Conservation (phyloP, 2,329 filamentous ascomycete species). For the Neofusicoccum umdonicola region DNA sequence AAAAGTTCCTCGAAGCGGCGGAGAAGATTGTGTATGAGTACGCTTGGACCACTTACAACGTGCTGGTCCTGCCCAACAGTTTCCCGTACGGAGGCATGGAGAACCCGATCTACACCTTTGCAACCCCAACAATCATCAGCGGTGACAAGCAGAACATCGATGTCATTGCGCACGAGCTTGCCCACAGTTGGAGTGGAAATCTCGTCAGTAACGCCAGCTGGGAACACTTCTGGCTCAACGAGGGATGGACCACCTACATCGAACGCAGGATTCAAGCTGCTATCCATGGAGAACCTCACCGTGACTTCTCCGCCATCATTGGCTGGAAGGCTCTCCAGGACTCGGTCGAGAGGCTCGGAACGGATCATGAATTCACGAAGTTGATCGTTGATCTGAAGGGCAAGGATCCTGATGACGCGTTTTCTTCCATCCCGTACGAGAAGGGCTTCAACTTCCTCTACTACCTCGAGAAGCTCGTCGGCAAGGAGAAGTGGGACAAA, state of each 20-base stretch:
- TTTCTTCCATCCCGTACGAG: slow-evolving; percentile 89
- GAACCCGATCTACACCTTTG: slow-evolving; percentile 92
- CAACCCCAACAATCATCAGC: slow-evolving; percentile 89
- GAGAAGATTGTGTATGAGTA: slow-evolving; percentile 77
- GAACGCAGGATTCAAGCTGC: slow-evolving; percentile 78
- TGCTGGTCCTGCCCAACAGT: slow-evolving; percentile 82
- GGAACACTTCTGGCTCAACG: slow-evolving; percentile 72
- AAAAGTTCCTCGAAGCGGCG: slow-evolving; percentile 84
- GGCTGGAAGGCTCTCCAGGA: slow-evolving; percentile 90
- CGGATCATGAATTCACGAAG: slow-evolving; percentile 89
- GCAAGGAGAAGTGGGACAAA: slow-evolving; percentile 83
- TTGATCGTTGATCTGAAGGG: slow-evolving; percentile 83
- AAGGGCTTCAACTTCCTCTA: slow-evolving; percentile 96
- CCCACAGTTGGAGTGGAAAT: slow-evolving; percentile 84
- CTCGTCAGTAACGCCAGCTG: slow-evolving; percentile 74
- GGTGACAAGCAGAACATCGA: slow-evolving; percentile 83
- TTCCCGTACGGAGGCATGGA: slow-evolving; percentile 67
- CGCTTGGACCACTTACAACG: slow-evolving; percentile 92
- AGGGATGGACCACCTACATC: slow-evolving; percentile 92
- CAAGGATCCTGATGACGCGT: slow-evolving; percentile 92
- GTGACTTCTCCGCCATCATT: slow-evolving; percentile 93
- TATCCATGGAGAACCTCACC: slow-evolving; percentile 78
- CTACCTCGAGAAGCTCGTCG: slow-evolving; percentile 81
- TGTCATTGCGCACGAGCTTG: slow-evolving; percentile 85
- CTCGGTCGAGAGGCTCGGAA: slow-evolving; percentile 72